Evolutionary conservation across 2,329 filamentous ascomycete genomes (phyloP), one percentile per base, ranked within the genome.

Genomic region (Lachnellula suecica): DNA sequence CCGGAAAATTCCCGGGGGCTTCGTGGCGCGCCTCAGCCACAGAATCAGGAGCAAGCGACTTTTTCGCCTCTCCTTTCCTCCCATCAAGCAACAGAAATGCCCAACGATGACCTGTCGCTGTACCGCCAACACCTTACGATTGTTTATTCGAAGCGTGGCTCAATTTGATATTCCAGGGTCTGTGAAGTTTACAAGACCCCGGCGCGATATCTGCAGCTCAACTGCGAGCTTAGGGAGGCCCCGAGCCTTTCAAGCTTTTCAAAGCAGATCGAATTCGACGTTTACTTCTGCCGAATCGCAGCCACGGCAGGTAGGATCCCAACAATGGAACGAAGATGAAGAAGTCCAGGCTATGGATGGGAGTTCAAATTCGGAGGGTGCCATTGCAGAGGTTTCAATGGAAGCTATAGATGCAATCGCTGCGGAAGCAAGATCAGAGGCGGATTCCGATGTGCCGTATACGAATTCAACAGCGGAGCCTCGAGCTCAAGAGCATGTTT

Each of bases 331-430:
- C 4, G 6, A 27, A 17, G 47, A 51, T 24, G 56, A 60, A 24
- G 22, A 40, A 5, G 3, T 42, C 15, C 35, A 22, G 19, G n/a
- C 10, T 13, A 19, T 25, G 37, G 27, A 23, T n/a, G 24, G 29
- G 17, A 55, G 62, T 10, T 20, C 64, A 11, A 52, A 59, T 9
- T 20, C 44, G 3, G 44, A 63, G 23, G 63, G 62, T 20, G 58
- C 61, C 4, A 58, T 72, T 44, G 60, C 69, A 25, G 70, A 73
- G 17, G 61, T 67, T 9, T 70, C 66, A 13, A 63, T 60, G 9
- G 70, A 72, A 35, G 62, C 68, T 5, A 67, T 74, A 54, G 68
- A 72, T 57, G 57, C 59, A 2, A 56, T 68, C 41, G 52, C 59
- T 15, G 59, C 60, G 31, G 63, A 63, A 31, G 27, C 53, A 19